These are phyloP conservation scores for Penicillium verrucosum DNA, from an alignment of 2,329 filamentous ascomycete species.

Conservation along the genomic window DNA sequence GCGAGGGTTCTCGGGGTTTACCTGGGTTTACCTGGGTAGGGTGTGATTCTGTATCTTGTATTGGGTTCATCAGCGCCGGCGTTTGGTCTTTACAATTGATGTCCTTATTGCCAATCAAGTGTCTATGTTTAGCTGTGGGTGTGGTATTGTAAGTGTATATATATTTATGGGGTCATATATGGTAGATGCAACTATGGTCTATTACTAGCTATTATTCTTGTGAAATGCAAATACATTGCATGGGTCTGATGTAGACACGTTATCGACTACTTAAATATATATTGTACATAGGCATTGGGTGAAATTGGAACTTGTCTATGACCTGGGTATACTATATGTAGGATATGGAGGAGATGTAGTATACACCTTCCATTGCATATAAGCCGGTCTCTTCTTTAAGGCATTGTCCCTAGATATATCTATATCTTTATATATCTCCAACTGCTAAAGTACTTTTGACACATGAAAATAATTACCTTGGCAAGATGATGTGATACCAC, in stretches of 20 bases:
- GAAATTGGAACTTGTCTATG: background rate
- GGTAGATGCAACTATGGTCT: background rate
- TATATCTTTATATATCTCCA: too few species aligned
- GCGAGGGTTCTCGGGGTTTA: background rate
- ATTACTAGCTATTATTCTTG: background rate
- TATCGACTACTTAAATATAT: background rate
- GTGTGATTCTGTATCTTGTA: conserved; percentile 12
- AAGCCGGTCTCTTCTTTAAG: background rate
- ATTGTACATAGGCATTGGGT: background rate
- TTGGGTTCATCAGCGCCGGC: conserved; percentile 31
- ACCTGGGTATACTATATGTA: background rate
- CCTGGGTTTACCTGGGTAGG: background rate
- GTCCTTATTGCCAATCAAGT: conserved; percentile 1
- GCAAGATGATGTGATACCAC: background rate
- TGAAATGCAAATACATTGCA: background rate
- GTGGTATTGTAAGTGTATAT: conserved; percentile 7
- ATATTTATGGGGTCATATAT: background rate
- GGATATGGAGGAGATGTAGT: too few species aligned
- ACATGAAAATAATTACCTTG: background rate
- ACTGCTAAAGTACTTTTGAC: background rate
- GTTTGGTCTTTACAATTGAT: conserved; percentile 20
- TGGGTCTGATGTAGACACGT: too few species aligned
- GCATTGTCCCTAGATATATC: background rate
- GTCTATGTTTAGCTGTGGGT: background rate
- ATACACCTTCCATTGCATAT: background rate